phyloP scores from a whole-genome alignment of 148 eudicot species.

The Heliosperma pusillum region DNA sequence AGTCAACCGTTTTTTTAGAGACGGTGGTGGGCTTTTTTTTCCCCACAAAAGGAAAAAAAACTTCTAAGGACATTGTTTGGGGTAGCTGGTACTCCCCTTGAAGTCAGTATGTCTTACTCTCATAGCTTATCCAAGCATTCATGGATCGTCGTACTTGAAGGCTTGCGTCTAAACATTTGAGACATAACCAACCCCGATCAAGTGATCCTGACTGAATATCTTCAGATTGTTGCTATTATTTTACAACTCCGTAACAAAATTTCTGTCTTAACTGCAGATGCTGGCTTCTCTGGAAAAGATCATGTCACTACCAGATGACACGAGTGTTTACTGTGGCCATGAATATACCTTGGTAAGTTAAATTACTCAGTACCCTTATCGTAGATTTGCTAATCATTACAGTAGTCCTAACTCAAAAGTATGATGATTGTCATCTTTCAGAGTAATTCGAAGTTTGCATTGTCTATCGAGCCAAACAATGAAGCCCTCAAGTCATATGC shows the following conservation, averaged over 20 bases:
- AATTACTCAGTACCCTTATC: neutral
- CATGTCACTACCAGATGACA: constrained; percentile 67
- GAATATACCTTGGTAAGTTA: constrained; percentile 77
- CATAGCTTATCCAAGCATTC: neutral
- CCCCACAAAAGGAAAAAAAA: too few relatives aligned
- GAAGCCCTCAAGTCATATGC: constrained; percentile 66
- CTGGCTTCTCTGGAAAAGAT: constrained; percentile 62
- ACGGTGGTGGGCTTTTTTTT: neutral
- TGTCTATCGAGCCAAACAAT: constrained; percentile 80
- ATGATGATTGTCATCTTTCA: constrained; percentile 33
- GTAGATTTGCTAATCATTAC: neutral
- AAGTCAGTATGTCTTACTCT: neutral
- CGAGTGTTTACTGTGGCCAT: constrained; percentile 82
- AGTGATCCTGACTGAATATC: constrained; percentile 7
- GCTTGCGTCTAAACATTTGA: neutral
- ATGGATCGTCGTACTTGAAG: neutral
- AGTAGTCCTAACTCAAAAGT: constrained; percentile 4
- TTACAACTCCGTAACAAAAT: neutral
- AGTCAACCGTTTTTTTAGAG: neutral
- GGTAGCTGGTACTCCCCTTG: neutral
- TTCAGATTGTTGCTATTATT: neutral
- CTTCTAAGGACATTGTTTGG: neutral
- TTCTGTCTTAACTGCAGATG: constrained; percentile 48
- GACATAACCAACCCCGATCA: neutral
- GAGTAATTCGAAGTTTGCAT: constrained; percentile 90